Base-by-base conservation (phyloP, 2,329 filamentous ascomycete species). In the Diaporthe longicolla region DNA sequence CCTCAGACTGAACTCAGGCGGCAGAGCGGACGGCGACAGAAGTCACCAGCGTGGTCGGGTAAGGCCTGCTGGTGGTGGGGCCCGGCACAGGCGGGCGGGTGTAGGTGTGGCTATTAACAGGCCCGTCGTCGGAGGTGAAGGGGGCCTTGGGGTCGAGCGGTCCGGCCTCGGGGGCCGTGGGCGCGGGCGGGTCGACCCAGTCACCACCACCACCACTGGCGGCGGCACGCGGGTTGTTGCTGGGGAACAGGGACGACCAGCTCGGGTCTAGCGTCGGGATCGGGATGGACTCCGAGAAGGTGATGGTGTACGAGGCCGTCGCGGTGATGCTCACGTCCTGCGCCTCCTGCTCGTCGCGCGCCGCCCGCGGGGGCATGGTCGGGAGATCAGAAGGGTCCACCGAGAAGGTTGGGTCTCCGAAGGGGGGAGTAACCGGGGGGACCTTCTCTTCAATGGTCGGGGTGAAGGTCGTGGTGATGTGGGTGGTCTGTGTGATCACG, bases 21-120 rank as follows among this genome's bases (percentile, higher is more conserved):
- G 21, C 13, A 17, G 63, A 4, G 21, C 29, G 21, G 10, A 66
- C 45, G 29, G 29, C 29, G 29, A 52, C n/a, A 66, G 63, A 66
- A 2, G 63, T 66, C 63, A 24, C 63, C 29, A 66, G 45, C 21
- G 63, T 65, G 26, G 61, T 35, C 4, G 45, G 45, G 17, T n/a
- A 5, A 6, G 19, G 17, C 6, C 15, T 45, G 43, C 17, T 17
- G 54, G 17, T 13, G 9, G 29, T 9, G n/a, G n/a, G 10, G 19
- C n/a, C 4, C 8, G 35, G 35, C 35, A 9, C 35, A 6, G 35
- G 35, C 35, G 35, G 11, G 35, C 11, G 10, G 10, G 10, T 40
- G 37, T 40, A 40, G 37, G 37, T 40, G 37, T 40, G 37, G 10
- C 37, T 40, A 13, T 40, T 13, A 13, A 13, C 13, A 4, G 35